These are phyloP conservation scores for Trypanosomatidae sp. DNA, from an alignment of 208 protist genomes.

Conservation along the genomic window DNA sequence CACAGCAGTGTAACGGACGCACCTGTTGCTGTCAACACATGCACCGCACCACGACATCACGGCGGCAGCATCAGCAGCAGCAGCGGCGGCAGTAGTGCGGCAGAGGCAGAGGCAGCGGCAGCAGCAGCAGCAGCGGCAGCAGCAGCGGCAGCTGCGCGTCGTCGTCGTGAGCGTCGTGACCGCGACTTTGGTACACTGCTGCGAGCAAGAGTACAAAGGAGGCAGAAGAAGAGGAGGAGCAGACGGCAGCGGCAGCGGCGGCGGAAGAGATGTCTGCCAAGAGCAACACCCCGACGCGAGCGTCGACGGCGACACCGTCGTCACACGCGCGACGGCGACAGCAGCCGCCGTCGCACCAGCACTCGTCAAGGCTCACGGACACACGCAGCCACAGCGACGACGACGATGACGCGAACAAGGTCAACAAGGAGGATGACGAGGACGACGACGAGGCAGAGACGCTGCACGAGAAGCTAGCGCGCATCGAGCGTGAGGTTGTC, in stretches of 20 bases:
- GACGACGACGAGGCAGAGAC: conserved; percentile 44
- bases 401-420: too few relatives aligned
- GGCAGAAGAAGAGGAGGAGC: too few relatives aligned
- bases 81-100: not conserved
- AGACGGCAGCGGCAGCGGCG: too few relatives aligned
- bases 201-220: too few relatives aligned
- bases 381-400: not conserved
- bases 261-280: too few relatives aligned
- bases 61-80: too few relatives aligned
- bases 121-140: not conserved
- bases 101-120: not conserved
- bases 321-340: not conserved
- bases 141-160: not conserved
- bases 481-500: conserved; percentile 42
- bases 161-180: not conserved
- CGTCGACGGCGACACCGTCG: too few relatives aligned
- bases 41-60: too few relatives aligned
- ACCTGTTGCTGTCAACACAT: too few relatives aligned
- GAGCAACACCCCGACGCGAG: too few relatives aligned
- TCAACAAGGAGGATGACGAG: conserved; percentile 11
- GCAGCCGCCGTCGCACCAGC: not conserved
- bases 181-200: too few relatives aligned
- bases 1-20: too few relatives aligned
- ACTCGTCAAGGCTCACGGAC: not conserved
- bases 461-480: conserved; percentile 30